These are phyloP conservation scores for Alternaria atra DNA, from an alignment of 2,329 filamentous ascomycete genomes.

Conservation along the genomic window DNA sequence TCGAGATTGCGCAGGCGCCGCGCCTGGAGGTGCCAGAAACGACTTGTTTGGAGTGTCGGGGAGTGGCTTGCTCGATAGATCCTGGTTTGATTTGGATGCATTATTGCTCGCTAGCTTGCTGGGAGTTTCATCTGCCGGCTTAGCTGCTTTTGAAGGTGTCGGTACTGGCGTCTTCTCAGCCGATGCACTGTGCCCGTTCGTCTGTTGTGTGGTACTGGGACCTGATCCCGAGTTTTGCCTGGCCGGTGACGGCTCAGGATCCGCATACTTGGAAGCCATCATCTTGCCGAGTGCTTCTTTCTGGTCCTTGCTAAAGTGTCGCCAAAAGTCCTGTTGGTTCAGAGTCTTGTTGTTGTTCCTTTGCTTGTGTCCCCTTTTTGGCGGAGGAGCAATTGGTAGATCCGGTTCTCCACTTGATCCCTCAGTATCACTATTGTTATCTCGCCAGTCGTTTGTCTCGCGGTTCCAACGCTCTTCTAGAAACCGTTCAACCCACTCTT, in stretches of 20 bases:
- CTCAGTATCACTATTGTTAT: constrained; percentile 72
- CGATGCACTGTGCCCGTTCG: constrained; percentile 26
- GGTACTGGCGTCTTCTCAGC: constrained; percentile 30
- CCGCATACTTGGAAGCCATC: constrained; percentile 53
- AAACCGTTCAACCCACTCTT: constrained; percentile 87
- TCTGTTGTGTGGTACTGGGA: constrained; percentile 22
- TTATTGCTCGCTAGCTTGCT: constrained; percentile 20
- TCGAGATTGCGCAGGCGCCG: constrained; percentile 42
- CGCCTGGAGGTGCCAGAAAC: constrained; percentile 28
- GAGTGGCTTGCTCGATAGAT: constrained; percentile 13
- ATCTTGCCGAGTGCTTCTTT: constrained; percentile 52
- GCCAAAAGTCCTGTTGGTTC: constrained; percentile 61
- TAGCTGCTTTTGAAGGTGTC: constrained; percentile 27
- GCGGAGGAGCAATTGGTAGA: constrained; percentile 30
- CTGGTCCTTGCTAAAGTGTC: constrained; percentile 51
- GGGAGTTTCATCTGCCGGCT: constrained; percentile 29
- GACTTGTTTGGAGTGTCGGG: constrained; percentile 17
- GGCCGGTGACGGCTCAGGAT: constrained; percentile 45
- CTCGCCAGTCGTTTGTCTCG: constrained; percentile 83
- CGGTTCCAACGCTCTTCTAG: constrained; percentile 74
- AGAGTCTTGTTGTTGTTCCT: constrained; percentile 58
- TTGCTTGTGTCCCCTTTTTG: constrained; percentile 52
- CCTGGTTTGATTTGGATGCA: constrained; percentile 6
- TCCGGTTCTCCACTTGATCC: constrained; percentile 30
- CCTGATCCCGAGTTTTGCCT: constrained; percentile 36